Base-by-base conservation (phyloP, 257 asterid genomes). In the Nicotiana noctiflora region DNA sequence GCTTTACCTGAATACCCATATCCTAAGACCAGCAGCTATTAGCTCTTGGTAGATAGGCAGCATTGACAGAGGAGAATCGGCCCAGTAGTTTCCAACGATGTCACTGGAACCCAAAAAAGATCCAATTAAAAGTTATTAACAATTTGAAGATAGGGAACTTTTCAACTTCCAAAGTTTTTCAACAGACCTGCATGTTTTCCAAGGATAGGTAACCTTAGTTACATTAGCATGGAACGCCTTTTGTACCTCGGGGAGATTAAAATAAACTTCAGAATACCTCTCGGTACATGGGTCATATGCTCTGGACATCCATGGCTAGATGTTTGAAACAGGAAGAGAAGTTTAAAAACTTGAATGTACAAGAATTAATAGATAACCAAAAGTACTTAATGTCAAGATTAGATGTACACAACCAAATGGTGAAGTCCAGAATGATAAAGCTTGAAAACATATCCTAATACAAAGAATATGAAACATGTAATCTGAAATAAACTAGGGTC, bases 221-320 rank as follows among this genome's bases (percentile, higher is more conserved):
- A 84, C 80, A 49, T 96, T 96, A 75, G 99, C 98, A 37, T 96
- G 99, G 53, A 96, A 76, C 10, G 98, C 99, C 81, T 86, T 88
- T 76, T 96, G 99, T 81, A 96, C 99, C 79, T 92, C 93, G 18
- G 96, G 94, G 83, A 82, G 92, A 88, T 96, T 96, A 87, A 90
- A 94, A 88, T 96, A 96, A 18, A 84, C 79, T 32, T 84, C 63
- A 2, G 99, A 87, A 82, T 94, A 88, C 70, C 92, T 92, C 64
- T 92, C 98, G 0, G 99, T 90, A 81, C 99, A 96, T 3, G 98
- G 99, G 79, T 96, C 99, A 21, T 94, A 94, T 37, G 92, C 99
- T 88, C 97, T 88, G 53, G 88, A 89, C 98, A 93, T 88, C 98
- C 97, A 92, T 75, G 98, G 98, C 99, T 96, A 84, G 72, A 80